Conservation (phyloP, 176 grass and related monocot species). For the Pontederia paniculata region DNA sequence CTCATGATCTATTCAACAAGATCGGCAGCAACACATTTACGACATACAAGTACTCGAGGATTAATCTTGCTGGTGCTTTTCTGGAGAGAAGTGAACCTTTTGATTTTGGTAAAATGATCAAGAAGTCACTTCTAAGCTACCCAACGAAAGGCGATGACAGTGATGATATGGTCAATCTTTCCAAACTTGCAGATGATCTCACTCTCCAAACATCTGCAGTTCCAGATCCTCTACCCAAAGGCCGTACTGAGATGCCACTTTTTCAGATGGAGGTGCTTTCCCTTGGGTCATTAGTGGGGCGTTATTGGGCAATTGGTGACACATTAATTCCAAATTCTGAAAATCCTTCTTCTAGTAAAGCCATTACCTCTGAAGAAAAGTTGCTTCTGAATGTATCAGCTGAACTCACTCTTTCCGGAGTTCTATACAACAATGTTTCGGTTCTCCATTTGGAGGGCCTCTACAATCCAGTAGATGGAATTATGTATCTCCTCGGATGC, state of each 20-base stretch:
- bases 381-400: constrained; percentile 30
- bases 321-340: constrained; percentile 1
- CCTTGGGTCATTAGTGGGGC: constrained; percentile 44
- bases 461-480: constrained; percentile 65
- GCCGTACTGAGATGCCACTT: constrained; percentile 35
- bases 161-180: constrained; percentile 16
- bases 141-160: constrained; percentile 22
- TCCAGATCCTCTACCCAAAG: constrained; percentile 25
- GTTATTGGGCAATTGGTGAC: constrained; percentile 7
- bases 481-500: constrained; percentile 82
- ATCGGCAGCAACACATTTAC: constrained; percentile 28
- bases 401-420: constrained; percentile 15
- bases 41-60: constrained; percentile 49
- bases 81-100: constrained; percentile 54
- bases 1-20: constrained; percentile 34
- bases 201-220: constrained; percentile 36
- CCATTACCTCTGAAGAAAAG: constrained; percentile 1
- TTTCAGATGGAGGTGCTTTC: constrained; percentile 67
- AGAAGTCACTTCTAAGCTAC: constrained; percentile 79
- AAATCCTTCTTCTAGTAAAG: not conserved
- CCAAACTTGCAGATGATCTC: constrained; percentile 50
- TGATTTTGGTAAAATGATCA: constrained; percentile 42
- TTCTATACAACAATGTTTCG: constrained; percentile 16
- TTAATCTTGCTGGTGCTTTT: constrained; percentile 31
- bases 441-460: constrained; percentile 61